Base-by-base conservation (phyloP, 179 eudicot species). In the Amaranthus tricolor region DNA sequence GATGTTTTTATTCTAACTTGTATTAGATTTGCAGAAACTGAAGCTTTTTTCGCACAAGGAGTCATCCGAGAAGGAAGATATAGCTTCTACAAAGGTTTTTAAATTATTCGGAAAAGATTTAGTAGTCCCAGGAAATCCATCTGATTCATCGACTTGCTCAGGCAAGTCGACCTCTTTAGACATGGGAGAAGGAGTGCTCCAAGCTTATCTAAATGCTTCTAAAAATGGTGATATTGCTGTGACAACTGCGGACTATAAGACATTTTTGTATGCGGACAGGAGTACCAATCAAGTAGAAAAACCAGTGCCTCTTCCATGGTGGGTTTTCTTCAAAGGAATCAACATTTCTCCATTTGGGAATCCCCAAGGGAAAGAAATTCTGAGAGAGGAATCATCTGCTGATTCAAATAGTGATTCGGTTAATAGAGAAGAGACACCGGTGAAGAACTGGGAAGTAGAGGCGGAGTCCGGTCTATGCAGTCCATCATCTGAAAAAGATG, bases 271-370 rank as follows among this genome's bases (percentile, higher is more conserved):
- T 68, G 66, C 47, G 76, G 65, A 78, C 56, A 73, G 70, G 47
- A 80, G 65, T 55, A 45, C 78, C 24, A 70, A 59, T 50, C 71
- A 77, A 3, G 81, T 81, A 12, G 78, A 77, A 72, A 81, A 81
- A 63, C 73, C 82, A 9, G 60, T 68, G 70, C 75, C 88, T 59
- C 64, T 82, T 9, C 89, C 90, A 6, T 82, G 85, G 84, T 80
- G 86, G 83, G 79, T 79, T 16, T 76, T 77, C 44, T 82, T 72
- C 59, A 84, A 70, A 62, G 89, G 84, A 20, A 76, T 79, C 70
- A 72, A 87, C 7, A 68, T 65, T 73, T 77, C 84, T 63, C 74
- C 77, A 1, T 45, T 62, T 14, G 77, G 65, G 45, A 83, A 80
- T 40, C 21, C 70, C 69, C 66, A 62, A n/a, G 84, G 78, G n/a